Conservation (phyloP, 1,284 basidiomycete species). For the Ustilago hordei region DNA sequence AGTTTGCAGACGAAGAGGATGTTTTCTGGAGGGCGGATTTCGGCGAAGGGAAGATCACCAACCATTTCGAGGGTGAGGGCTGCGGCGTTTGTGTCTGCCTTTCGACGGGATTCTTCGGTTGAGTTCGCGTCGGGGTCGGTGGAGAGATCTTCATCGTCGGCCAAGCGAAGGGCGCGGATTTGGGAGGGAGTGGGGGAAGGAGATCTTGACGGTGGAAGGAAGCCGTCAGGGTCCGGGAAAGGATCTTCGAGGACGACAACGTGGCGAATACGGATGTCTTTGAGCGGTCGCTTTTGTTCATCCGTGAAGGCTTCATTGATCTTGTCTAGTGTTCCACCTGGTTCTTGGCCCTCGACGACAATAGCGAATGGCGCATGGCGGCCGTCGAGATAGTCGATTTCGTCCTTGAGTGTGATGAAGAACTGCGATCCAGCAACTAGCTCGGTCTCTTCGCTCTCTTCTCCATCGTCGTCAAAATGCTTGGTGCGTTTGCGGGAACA, state of each 20-base stretch:
- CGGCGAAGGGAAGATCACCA: slow-evolving; percentile 96
- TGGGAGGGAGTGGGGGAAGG: slow-evolving; percentile 74
- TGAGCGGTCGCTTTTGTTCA: slow-evolving; percentile 86
- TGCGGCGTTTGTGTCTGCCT: slow-evolving; percentile 87
- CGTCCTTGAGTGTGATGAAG: slow-evolving; percentile 90
- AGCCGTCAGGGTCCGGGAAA: slow-evolving; percentile 81
- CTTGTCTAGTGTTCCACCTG: slow-evolving; percentile 80
- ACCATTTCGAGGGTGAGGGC: slow-evolving; percentile 99
- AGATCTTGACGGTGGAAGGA: slow-evolving; percentile 77
- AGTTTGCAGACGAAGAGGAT: slow-evolving; percentile 99
- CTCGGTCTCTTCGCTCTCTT: slow-evolving; percentile 75
- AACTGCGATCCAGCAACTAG: slow-evolving; percentile 94
- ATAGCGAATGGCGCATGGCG: slow-evolving; percentile 95
- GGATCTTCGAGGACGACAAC: slow-evolving; percentile 96
- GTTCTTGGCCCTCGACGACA: slow-evolving; percentile 90
- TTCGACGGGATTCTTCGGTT: slow-evolving; percentile 80
- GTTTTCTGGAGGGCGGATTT: slow-evolving; percentile 97
- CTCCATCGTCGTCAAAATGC: slow-evolving; percentile 60
- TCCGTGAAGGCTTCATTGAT: slow-evolving; percentile 91
- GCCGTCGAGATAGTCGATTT: slow-evolving; percentile 93
- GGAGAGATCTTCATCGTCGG: slow-evolving; percentile 74
- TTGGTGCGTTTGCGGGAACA: slow-evolving; percentile 25
- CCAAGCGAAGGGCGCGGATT: slow-evolving; percentile 74
- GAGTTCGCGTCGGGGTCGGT: slow-evolving; percentile 80
- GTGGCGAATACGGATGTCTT: slow-evolving; percentile 86